Conservation (phyloP, 768 basidiomycete species). For the Candolleomyces efflorescens region DNA sequence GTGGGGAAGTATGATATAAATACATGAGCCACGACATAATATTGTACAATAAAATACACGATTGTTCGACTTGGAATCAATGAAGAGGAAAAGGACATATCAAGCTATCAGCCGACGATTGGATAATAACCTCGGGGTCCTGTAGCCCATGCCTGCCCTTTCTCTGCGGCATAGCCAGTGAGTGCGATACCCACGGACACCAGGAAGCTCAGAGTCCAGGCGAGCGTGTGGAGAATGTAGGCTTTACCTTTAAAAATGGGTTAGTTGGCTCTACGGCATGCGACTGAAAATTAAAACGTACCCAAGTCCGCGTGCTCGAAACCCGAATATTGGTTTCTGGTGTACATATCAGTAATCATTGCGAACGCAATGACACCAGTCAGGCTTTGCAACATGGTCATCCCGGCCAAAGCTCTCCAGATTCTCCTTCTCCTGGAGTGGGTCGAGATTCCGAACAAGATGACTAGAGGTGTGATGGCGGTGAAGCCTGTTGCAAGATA, state of each 20-base stretch:
- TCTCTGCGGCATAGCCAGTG: conserved; percentile 60
- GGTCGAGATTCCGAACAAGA: conserved; percentile 68
- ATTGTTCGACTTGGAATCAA: neutral
- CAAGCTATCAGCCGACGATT: conserved; percentile 17
- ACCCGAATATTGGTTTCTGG: conserved; percentile 36
- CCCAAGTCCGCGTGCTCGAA: conserved; percentile 61
- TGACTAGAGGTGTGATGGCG: conserved; percentile 48
- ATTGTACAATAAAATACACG: neutral
- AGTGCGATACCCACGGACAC: conserved; percentile 50
- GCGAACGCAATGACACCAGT: conserved; percentile 41
- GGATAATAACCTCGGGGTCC: conserved; percentile 64
- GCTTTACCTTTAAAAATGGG: conserved; percentile 41
- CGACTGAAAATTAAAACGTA: conserved; percentile 23
- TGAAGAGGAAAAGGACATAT: neutral
- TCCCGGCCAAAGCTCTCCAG: conserved; percentile 68
- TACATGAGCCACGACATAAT: neutral
- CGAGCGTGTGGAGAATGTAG: conserved; percentile 53
- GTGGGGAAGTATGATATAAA: neutral
- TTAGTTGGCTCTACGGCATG: neutral
- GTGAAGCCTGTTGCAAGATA: conserved; percentile 65
- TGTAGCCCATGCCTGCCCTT: conserved; percentile 70
- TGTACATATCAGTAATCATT: conserved; percentile 60
- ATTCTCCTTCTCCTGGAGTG: conserved; percentile 70
- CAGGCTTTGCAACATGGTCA: conserved; percentile 60
- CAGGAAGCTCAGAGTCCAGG: conserved; percentile 57